These are phyloP conservation scores for Adiantum capillusveneris DNA, from an alignment of 75 land plant genomes.

Conservation along the genomic window DNA sequence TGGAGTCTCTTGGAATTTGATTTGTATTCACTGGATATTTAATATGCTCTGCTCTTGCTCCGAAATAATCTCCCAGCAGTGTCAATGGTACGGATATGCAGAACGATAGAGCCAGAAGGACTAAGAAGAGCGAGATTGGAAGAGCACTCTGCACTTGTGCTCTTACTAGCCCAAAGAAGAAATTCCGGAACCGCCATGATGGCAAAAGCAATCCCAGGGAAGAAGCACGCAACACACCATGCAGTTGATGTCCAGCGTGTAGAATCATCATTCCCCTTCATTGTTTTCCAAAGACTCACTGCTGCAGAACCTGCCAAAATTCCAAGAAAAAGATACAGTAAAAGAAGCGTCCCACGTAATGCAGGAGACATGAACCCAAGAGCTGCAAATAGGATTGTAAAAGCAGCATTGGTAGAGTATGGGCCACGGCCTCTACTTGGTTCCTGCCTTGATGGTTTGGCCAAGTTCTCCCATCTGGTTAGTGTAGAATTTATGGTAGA, in stretches of 20 bases:
- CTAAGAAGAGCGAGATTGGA: conserved; percentile 22
- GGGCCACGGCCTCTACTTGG: conserved; percentile 68
- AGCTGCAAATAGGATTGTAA: neutral
- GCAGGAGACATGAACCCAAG: too few species aligned
- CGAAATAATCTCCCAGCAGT: conserved; percentile 20
- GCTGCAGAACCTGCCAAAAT: too few species aligned
- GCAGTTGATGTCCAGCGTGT: conserved; percentile 22
- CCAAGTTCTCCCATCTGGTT: conserved; percentile 85
- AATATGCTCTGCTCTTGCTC: conserved; percentile 18
- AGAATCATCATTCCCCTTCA: neutral
- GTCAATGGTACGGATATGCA: conserved; percentile 25
- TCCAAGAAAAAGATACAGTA: too few species aligned
- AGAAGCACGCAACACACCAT: conserved; percentile 30
- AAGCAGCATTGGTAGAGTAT: conserved; percentile 13
- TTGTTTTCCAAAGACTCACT: too few species aligned
- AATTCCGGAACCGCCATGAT: conserved; percentile 20
- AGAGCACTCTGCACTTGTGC: conserved; percentile 26
- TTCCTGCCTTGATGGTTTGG: conserved; percentile 79
- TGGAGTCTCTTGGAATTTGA: conserved; percentile 22
- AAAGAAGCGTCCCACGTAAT: too few species aligned
- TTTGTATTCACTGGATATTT: conserved; percentile 20
- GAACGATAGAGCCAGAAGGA: conserved; percentile 26
- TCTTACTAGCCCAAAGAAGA: conserved; percentile 19
- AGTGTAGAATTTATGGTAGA: conserved; percentile 91
- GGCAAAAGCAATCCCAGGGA: conserved; percentile 24